Conservation (phyloP, 139 green algal species). For the Chlamydomonas urium region DNA sequence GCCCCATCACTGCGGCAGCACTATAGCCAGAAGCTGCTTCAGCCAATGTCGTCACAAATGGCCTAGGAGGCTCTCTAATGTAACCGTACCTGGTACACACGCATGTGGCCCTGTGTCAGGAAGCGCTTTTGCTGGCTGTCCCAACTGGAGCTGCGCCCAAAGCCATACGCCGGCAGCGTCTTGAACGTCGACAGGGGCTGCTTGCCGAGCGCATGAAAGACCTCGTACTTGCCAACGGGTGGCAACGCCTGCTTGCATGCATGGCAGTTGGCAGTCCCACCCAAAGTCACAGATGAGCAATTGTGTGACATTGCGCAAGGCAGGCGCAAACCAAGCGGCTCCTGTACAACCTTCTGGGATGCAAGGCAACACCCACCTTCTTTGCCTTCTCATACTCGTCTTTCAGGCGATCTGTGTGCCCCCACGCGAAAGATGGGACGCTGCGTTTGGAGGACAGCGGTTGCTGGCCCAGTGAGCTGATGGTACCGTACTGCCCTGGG, state of each 20-base stretch:
- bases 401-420: not conserved
- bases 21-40: too few species aligned
- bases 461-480: not conserved
- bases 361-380: not conserved
- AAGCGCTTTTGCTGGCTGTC: constrained; percentile 24
- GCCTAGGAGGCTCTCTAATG: not conserved
- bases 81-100: not conserved
- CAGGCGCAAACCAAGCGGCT: not conserved
- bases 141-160: constrained; percentile 13
- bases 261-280: not conserved
- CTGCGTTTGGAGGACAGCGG: not conserved
- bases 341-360: not conserved
- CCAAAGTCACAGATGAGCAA: not conserved
- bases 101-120: constrained; percentile 14
- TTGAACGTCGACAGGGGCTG: constrained; percentile 20
- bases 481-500: not conserved
- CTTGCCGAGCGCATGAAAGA: constrained; percentile 23
- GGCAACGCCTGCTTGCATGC: constrained; percentile 23
- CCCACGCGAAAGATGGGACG: not conserved
- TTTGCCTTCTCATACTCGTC: not conserved
- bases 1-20: too few species aligned
- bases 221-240: constrained; percentile 24
- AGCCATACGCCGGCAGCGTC: constrained; percentile 27
- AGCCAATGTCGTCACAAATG: too few species aligned
- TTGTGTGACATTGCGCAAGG: too few species aligned